phyloP scores from a whole-genome alignment of 371 early-diverging fungal genomes.

The Modicella reniformis region DNA sequence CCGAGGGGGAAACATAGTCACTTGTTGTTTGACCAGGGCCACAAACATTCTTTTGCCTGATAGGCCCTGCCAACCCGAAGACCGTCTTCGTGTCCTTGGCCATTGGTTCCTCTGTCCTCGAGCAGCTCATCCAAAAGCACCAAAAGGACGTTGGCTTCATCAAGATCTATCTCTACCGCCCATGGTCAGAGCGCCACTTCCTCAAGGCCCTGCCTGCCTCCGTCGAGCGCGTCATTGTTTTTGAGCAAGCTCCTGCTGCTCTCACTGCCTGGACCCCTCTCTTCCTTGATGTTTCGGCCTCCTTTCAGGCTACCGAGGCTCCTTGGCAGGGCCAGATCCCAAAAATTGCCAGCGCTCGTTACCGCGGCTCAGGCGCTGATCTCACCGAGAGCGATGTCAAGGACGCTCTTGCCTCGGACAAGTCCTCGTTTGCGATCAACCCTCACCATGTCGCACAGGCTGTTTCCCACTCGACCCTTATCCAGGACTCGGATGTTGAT shows the following conservation, averaged over 20 bases:
- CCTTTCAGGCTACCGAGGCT: conserved; percentile 64
- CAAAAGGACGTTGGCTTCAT: conserved; percentile 65
- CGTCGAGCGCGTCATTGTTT: conserved; percentile 69
- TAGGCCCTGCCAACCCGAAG: conserved; percentile 52
- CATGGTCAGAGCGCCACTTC: conserved; percentile 69
- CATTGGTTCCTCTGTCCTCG: conserved; percentile 66
- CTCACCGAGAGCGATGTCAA: conserved; percentile 61
- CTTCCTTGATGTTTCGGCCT: conserved; percentile 79
- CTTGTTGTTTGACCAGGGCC: background rate
- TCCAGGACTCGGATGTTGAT: conserved; percentile 56
- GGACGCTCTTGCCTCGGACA: conserved; percentile 47
- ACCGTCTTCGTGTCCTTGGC: conserved; percentile 72
- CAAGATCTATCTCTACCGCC: conserved; percentile 74
- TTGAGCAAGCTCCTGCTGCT: conserved; percentile 74
- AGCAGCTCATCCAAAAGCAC: conserved; percentile 44
- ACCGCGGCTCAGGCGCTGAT: conserved; percentile 59
- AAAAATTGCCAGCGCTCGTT: conserved; percentile 65
- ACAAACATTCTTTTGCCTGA: conserved; percentile 5
- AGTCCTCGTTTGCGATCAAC: conserved; percentile 56
- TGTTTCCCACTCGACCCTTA: conserved; percentile 14
- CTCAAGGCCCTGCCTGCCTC: conserved; percentile 65
- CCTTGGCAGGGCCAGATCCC: conserved; percentile 50
- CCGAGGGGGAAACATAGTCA: background rate
- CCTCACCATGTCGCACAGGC: conserved; percentile 41
- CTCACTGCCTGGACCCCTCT: conserved; percentile 80